These are phyloP conservation scores for Dendrobium chrysotoxum DNA, from an alignment of 106 monocot genomes.

Conservation along the genomic window DNA sequence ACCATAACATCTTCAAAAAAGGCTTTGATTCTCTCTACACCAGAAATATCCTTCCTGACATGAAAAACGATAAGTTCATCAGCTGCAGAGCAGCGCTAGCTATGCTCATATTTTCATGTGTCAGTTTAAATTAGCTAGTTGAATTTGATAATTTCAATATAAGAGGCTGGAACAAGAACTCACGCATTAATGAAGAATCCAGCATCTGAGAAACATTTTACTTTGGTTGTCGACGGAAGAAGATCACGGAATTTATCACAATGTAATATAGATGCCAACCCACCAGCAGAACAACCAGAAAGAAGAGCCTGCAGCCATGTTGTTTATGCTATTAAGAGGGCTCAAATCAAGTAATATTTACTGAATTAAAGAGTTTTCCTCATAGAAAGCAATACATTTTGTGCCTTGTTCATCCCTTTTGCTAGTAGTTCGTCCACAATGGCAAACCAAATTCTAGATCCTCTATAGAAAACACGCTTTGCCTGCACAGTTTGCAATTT, in stretches of 20 bases:
- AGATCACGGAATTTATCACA: conserved; percentile 77
- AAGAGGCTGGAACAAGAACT: conserved; percentile 14
- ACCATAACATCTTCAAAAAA: conserved; percentile 46
- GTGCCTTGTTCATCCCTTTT: conserved; percentile 28
- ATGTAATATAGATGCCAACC: conserved; percentile 77
- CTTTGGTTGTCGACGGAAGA: conserved; percentile 52
- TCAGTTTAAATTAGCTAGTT: not conserved
- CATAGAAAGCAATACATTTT: conserved; percentile 10
- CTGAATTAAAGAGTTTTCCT: not conserved
- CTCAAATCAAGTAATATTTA: not conserved
- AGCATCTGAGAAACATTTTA: conserved; percentile 97
- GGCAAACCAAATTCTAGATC: conserved; percentile 19
- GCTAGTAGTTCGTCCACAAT: conserved; percentile 22
- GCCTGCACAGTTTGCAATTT: not conserved
- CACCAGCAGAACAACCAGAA: conserved; percentile 98
- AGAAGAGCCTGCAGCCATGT: conserved; percentile 63
- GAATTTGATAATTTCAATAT: not conserved
- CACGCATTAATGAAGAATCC: conserved; percentile 91
- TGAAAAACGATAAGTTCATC: not conserved
- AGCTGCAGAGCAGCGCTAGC: not conserved
- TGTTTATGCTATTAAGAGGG: not conserved
- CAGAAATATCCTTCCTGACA: conserved; percentile 71
- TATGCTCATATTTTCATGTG: not conserved
- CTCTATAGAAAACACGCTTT: conserved; percentile 16
- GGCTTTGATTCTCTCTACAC: conserved; percentile 32